A percentile compares a stretch with the other conserved stretches of the same genome.
These are phyloP conservation scores for Lecanicillium sp. DNA, from an alignment of 2,329 filamentous ascomycete species.

Conservation along the genomic window DNA sequence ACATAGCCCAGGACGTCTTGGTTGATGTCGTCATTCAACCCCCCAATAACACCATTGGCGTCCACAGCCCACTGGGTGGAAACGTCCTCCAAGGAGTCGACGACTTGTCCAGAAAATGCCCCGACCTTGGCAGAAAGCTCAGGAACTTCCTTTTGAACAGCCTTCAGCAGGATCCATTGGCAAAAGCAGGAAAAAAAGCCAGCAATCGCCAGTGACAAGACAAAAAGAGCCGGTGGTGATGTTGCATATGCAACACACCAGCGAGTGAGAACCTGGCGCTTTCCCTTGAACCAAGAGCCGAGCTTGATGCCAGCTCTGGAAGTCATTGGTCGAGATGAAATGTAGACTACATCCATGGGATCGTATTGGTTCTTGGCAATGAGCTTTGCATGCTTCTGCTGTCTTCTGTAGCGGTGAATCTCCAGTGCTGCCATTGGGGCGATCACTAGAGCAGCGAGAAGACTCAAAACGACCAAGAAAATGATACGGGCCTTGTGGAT, in stretches of 20 bases:
- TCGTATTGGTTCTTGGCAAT: constrained; percentile 62
- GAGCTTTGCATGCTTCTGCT: constrained; percentile 60
- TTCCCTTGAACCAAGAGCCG: constrained; percentile 54
- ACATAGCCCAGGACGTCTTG: constrained; percentile 81
- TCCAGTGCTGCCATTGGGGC: constrained; percentile 75
- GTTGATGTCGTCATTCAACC: constrained; percentile 73
- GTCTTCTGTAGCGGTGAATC: constrained; percentile 65
- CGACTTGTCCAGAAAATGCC: constrained; percentile 70
- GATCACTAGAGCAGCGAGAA: constrained; percentile 65
- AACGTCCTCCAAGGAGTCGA: constrained; percentile 61
- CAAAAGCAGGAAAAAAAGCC: constrained; percentile 77
- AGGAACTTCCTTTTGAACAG: constrained; percentile 68
- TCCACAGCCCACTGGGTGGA: constrained; percentile 69
- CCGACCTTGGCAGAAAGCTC: constrained; percentile 66
- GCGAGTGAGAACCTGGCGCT: constrained; percentile 63
- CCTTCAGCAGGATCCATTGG: constrained; percentile 68
- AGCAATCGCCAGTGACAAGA: constrained; percentile 73
- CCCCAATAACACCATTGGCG: constrained; percentile 63
- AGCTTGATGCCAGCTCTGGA: constrained; percentile 63
- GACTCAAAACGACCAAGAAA: constrained; percentile 66
- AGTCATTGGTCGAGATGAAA: constrained; percentile 73
- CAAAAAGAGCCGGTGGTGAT: constrained; percentile 73
- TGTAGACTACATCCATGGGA: constrained; percentile 80
- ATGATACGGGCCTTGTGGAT: constrained; percentile 62
- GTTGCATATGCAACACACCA: constrained; percentile 88